Base-by-base conservation (phyloP, 83 land plant species). In the Picea abies region DNA sequence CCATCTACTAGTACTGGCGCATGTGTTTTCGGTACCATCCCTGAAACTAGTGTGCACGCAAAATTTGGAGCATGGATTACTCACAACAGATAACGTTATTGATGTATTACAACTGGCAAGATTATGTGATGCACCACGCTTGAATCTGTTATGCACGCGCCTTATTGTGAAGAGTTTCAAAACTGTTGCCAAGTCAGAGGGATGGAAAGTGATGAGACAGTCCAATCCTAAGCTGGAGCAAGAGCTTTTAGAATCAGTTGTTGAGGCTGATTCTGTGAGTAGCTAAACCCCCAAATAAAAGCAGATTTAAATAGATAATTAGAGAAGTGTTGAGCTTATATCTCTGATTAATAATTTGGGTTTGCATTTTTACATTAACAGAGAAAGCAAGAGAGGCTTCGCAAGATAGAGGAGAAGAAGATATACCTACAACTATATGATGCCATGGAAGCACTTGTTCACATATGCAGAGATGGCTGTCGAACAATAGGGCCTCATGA, bases 391-490 rank as follows among this genome's bases (percentile, higher is more conserved):
- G 94, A 94, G 58, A 87, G 85, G 68, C 72, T 80, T 32, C 86
- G 84, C 81, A 93, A 91, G 86, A 82, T 81, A 25, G 93, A 94
- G 82, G 99, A 96, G 88, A 92, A 82, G 70, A 96, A 91, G 80
- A 85, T 94, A 11, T 97, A 97, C 79, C 78, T 86, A 62, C 94
- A 94, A 80, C 87, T 97, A 22, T 58, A 88, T 79, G 97, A 96
- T 84, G 98, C 98, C 58, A 91, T 97, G 97, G 98, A 97, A 70
- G 98, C 98, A 37, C 89, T 97, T 15, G 81, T 96, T 23, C 99
- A 97, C 84, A 97, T 97, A 63, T 95, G 98, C 87, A 89, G 88
- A 66, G 97, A 97, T 78, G 99, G 99, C n/a, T 97, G 99, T 76
- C 88, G 91, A 22, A 94, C 97, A 19, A 96, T 97, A 66, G 97